Base-by-base conservation (phyloP, 2,329 filamentous ascomycete species). In the Exophiala oligosperma region DNA sequence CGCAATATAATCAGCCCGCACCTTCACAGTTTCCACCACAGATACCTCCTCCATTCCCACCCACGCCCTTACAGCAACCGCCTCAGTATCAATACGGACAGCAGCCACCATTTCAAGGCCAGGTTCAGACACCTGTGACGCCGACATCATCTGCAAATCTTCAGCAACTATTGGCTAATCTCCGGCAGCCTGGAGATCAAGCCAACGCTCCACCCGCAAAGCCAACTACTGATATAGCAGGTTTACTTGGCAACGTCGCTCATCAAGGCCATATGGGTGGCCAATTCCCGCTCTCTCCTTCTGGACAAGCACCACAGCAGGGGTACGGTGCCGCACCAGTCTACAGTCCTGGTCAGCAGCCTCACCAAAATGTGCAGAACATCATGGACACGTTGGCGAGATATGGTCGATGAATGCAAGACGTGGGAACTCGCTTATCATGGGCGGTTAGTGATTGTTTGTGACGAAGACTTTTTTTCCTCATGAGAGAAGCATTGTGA, bases 321-420 rank as follows among this genome's bases (percentile, higher is more conserved):
- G 37, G 59, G 4, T 56, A 65, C 47, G 60, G 46, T 56, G 59
- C 17, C 44, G 46, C 40, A 56, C 56, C 49, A 49, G 52, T 49
- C 23, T 61, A 60, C 55, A 56, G 35, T 24, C 24, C 55, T 47
- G 71, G 69, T 52, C 66, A 68, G 38, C 74, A 74, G 55, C 66
- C 68, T 46, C 72, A 74, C 56, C 64, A 70, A 47, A 76, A 79
- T 63, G 73, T 79, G 37, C 77, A 79, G 63, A 77, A 77, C 57
- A 73, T 80, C 49, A 76, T 79, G 71, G 74, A 77, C 56, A 77
- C 79, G 56, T 62, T 79, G 57, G 69, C 73, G 38, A 76, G 76
- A 67, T 79, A 75, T 73, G 77, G 76, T 67, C 74, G 75, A 69
- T 78, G 52, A 58, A 28, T n/a, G 21, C 12, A 26, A 9, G 9